Evolutionary conservation across 1,139 yeast species (phyloP).

Genomic region (Lizanozyma gosingica): DNA sequence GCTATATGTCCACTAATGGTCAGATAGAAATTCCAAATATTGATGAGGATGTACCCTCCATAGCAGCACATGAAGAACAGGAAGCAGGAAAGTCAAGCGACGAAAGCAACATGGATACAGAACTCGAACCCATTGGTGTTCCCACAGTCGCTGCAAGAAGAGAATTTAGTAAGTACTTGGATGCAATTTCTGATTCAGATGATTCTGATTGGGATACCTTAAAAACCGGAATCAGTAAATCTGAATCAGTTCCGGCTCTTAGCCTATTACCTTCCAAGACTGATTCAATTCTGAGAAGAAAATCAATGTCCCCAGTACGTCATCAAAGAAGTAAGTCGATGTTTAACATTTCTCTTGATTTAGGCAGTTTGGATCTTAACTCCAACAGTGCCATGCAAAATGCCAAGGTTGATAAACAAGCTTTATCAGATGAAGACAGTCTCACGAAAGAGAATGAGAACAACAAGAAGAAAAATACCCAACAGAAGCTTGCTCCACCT

Average conservation of each 20-base stretch:
- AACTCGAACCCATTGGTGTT: slow-evolving; percentile 26
- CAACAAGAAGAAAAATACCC: too few relatives aligned
- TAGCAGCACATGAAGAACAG: too few relatives aligned
- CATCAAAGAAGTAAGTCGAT: slow-evolving; percentile 17
- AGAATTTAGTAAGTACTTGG: slow-evolving; percentile 5
- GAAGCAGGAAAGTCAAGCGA: slow-evolving; percentile 2
- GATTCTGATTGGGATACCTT: not conserved
- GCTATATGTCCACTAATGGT: slow-evolving; percentile 23
- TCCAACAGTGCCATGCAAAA: too few relatives aligned
- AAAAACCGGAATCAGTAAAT: slow-evolving; percentile 1
- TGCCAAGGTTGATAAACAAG: too few relatives aligned
- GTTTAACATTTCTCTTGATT: slow-evolving; percentile 27
- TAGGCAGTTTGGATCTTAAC: slow-evolving; percentile 6
- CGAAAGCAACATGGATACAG: slow-evolving; percentile 2
- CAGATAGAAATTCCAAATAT: slow-evolving; percentile 37
- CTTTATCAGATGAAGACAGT: too few relatives aligned
- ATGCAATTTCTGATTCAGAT: slow-evolving; percentile 4
- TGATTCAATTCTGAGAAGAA: not conserved
- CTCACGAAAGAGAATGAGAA: too few relatives aligned
- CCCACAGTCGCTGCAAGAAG: slow-evolving; percentile 23
- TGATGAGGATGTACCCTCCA: too few relatives aligned
- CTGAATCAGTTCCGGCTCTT: slow-evolving; percentile 1
- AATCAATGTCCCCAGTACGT: not conserved
- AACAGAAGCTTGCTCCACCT: too few relatives aligned
- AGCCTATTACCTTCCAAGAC: not conserved